Percentiles rank a stretch among this genome's conserved stretches.
Conservation (phyloP, 352 stramenopile genomes). For the Pythium aristosporum region DNA sequence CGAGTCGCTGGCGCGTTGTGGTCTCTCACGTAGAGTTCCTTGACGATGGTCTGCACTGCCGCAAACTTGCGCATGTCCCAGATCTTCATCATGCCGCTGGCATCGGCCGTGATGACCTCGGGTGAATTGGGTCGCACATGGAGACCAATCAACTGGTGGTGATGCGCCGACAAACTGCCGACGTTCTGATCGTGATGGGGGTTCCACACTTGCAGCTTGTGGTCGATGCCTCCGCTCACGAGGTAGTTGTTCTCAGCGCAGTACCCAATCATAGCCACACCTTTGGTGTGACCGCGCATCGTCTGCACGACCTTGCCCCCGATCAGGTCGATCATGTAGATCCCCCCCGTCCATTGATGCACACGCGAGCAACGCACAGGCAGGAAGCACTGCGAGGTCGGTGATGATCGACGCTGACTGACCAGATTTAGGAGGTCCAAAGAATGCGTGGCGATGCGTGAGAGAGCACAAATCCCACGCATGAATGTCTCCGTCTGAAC, state of each 20-base stretch:
- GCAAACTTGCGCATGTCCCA: constrained; percentile 56
- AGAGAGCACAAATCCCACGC: constrained; percentile 44
- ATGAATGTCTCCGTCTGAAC: constrained; percentile 40
- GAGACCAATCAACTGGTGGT: constrained; percentile 48
- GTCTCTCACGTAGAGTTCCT: constrained; percentile 36
- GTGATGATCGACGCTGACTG: constrained; percentile 30
- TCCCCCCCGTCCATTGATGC: constrained; percentile 49
- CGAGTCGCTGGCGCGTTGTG: constrained; percentile 14
- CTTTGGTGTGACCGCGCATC: constrained; percentile 40
- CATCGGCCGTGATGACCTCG: constrained; percentile 55
- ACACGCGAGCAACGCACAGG: constrained; percentile 34
- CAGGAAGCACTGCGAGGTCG: constrained; percentile 39
- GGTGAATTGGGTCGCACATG: constrained; percentile 41
- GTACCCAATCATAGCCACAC: constrained; percentile 47
- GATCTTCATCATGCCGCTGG: constrained; percentile 52
- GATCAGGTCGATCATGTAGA: constrained; percentile 56
- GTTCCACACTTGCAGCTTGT: constrained; percentile 61
- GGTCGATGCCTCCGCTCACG: constrained; percentile 52
- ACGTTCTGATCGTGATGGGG: constrained; percentile 60
- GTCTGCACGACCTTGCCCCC: constrained; percentile 29
- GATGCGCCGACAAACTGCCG: constrained; percentile 41
- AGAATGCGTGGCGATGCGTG: constrained; percentile 37
- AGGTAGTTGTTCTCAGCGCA: constrained; percentile 49
- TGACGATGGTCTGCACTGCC: constrained; percentile 37
- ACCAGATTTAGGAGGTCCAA: constrained; percentile 14